These are phyloP conservation scores for Pestalotiopsis sp. DNA, from an alignment of 2,329 filamentous ascomycete species.

Conservation along the genomic window DNA sequence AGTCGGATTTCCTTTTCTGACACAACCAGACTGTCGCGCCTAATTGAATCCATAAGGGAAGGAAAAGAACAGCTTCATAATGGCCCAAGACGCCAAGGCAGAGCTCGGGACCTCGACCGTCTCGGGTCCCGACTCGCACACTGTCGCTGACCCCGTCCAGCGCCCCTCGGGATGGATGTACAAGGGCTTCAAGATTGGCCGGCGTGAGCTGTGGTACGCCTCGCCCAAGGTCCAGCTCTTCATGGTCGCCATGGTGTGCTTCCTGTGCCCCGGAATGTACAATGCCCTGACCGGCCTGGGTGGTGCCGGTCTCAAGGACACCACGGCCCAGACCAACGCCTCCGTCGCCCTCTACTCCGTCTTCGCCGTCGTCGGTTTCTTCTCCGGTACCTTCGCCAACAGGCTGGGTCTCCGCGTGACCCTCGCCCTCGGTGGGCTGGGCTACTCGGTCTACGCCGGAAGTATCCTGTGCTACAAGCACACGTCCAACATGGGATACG, in stretches of 20 bases:
- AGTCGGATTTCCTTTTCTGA: not conserved
- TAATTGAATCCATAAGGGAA: not conserved
- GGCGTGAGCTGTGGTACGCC: conserved; percentile 65
- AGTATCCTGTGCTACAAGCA: conserved; percentile 72
- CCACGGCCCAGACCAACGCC: conserved; percentile 61
- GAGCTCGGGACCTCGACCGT: conserved; percentile 3
- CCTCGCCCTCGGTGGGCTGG: conserved; percentile 70
- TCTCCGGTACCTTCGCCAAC: conserved; percentile 78
- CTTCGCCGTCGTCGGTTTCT: conserved; percentile 62
- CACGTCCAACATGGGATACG: conserved; percentile 66
- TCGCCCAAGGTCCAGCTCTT: conserved; percentile 71
- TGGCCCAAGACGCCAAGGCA: conserved; percentile 8
- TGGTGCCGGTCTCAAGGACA: conserved; percentile 60
- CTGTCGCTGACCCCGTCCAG: conserved; percentile 16
- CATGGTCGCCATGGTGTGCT: conserved; percentile 70
- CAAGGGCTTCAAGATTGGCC: conserved; percentile 56
- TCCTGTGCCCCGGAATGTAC: conserved; percentile 73
- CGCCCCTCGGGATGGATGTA: conserved; percentile 67
- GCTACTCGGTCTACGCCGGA: conserved; percentile 74
- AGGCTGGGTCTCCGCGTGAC: conserved; percentile 69
- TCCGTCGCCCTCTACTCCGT: conserved; percentile 48
- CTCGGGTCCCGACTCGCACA: conserved; percentile 6
- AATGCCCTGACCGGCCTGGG: conserved; percentile 67
- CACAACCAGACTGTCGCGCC: not conserved
- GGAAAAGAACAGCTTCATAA: not conserved